Evolutionary conservation across 805 yeast species (phyloP).

Genomic region (Metschnikowia hibisci): DNA sequence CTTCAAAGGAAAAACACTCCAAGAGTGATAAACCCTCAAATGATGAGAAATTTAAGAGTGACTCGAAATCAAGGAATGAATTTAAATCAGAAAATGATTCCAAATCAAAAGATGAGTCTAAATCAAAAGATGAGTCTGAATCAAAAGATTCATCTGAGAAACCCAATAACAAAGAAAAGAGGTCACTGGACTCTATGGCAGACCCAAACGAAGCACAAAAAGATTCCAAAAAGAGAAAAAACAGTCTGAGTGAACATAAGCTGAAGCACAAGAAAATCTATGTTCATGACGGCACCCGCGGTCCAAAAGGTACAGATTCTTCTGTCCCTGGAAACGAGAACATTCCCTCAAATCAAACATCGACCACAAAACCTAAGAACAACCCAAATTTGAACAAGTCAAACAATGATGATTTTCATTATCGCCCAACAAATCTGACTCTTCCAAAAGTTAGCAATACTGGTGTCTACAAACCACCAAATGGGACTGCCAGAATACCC

Average conservation of each 20-base stretch:
- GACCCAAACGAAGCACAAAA: background rate
- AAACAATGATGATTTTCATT: background rate
- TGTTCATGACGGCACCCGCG: background rate
- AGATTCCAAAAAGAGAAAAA: background rate
- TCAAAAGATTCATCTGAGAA: background rate
- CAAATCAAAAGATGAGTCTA: background rate
- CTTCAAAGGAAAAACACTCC: too few relatives aligned
- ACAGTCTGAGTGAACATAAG: background rate
- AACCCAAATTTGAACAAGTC: background rate
- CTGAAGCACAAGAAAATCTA: background rate
- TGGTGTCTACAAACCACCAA: slow-evolving; percentile 12
- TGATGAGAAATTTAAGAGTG: background rate
- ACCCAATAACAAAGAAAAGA: background rate
- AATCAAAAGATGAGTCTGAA: background rate
- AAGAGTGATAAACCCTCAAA: background rate
- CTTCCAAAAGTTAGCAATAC: slow-evolving; percentile 11
- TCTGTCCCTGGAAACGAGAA: background rate
- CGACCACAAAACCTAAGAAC: background rate
- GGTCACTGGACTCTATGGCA: too few relatives aligned
- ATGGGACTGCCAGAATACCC: background rate
- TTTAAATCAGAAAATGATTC: background rate
- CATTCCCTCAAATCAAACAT: background rate
- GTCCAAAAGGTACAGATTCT: background rate
- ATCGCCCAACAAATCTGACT: background rate
- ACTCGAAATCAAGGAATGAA: background rate